Conservation (phyloP, 345 rosid genomes). For the Eucalyptus viminalis region DNA sequence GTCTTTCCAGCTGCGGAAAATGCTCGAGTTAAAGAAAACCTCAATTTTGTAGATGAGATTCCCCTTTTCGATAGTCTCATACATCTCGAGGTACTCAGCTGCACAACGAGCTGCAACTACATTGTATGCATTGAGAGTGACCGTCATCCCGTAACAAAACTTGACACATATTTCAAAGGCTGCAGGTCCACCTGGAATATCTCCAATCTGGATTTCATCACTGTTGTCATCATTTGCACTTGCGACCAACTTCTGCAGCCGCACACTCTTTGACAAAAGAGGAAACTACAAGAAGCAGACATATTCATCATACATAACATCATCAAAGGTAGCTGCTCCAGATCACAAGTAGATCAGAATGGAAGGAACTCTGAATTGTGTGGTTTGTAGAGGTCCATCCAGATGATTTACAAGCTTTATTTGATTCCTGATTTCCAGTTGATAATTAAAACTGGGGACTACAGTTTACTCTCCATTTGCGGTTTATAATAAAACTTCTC, state of each 20-base stretch:
- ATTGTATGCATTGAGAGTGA: constrained; percentile 81
- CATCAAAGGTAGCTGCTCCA: not conserved
- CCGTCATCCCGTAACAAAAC: constrained; percentile 87
- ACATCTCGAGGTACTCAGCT: constrained; percentile 71
- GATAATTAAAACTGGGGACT: not conserved
- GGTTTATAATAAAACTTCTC: not conserved
- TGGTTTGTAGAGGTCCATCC: not conserved
- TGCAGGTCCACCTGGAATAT: constrained; percentile 76
- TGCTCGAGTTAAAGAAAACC: constrained; percentile 60
- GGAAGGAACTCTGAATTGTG: not conserved
- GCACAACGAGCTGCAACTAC: constrained; percentile 81
- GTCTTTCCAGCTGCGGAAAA: constrained; percentile 71
- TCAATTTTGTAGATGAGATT: constrained; percentile 68
- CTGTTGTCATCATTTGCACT: constrained; percentile 14
- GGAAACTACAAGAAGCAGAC: constrained; percentile 36
- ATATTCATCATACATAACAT: not conserved
- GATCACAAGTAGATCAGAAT: not conserved
- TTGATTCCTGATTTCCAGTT: not conserved
- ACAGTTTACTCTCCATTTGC: not conserved
- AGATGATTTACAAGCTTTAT: not conserved
- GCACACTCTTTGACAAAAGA: constrained; percentile 47
- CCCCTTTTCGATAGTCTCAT: constrained; percentile 44
- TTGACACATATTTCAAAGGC: constrained; percentile 84
- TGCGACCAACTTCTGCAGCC: constrained; percentile 31
- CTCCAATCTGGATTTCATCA: constrained; percentile 54